phyloP scores from a whole-genome alignment of 768 basidiomycete genomes.

The Cystoderma amianthinum region DNA sequence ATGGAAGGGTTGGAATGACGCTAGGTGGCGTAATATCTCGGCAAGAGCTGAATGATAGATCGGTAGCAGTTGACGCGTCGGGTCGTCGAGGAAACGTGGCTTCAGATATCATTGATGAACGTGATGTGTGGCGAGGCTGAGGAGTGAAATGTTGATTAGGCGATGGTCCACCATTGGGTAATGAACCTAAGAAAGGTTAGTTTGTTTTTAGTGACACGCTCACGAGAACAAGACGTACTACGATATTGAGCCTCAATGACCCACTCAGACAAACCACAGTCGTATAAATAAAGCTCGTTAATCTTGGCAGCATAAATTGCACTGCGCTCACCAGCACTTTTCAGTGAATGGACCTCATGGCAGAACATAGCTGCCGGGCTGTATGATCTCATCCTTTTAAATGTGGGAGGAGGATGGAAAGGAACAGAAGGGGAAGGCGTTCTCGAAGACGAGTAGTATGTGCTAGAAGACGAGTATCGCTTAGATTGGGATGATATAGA shows the following conservation, averaged over 20 bases:
- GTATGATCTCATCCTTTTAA: conserved; percentile 21
- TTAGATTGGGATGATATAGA: conserved; percentile 42
- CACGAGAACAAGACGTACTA: conserved; percentile 43
- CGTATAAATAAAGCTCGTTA: conserved; percentile 68
- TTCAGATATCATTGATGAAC: conserved; percentile 67
- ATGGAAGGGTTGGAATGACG: conserved; percentile 59
- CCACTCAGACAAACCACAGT: conserved; percentile 80
- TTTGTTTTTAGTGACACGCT: too few relatives aligned
- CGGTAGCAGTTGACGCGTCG: conserved; percentile 76
- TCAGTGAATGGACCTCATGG: conserved; percentile 51
- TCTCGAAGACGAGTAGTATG: conserved; percentile 23
- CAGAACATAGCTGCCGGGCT: conserved; percentile 68
- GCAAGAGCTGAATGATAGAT: conserved; percentile 44
- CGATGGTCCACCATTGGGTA: too few relatives aligned
- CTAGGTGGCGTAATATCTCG: conserved; percentile 47
- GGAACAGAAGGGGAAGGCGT: conserved; percentile 28
- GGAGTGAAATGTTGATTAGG: conserved; percentile 39
- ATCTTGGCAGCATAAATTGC: conserved; percentile 74
- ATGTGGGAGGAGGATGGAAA: conserved; percentile 12
- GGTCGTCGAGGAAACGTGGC: conserved; percentile 73
- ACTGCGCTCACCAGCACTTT: conserved; percentile 60
- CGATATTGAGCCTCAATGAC: conserved; percentile 44
- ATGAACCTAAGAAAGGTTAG: too few relatives aligned
- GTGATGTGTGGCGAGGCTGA: conserved; percentile 62
- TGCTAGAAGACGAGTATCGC: conserved; percentile 23